phyloP scores from a whole-genome alignment of 192 early-diverging fungal genomes.

The Coemansia sp. region DNA sequence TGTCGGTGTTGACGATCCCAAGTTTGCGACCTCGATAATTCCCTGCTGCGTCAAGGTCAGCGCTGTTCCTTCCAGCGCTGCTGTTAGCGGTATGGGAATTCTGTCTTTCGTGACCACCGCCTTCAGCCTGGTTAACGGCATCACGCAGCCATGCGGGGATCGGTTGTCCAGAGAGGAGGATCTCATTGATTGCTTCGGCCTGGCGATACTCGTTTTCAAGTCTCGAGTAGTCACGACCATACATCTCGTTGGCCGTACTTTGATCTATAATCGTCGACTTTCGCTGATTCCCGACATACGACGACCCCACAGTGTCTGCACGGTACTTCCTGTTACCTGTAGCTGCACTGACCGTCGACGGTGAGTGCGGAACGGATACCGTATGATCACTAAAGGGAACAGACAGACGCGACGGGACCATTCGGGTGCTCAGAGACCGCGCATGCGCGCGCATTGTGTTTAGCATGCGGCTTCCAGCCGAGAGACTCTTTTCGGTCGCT shows the following conservation, averaged over 20 bases:
- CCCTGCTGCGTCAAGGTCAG: too few relatives aligned
- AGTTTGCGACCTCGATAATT: constrained; percentile 1
- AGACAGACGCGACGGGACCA: constrained; percentile 26
- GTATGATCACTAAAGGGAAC: constrained; percentile 29
- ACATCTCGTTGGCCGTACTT: constrained; percentile 19
- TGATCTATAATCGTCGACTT: constrained; percentile 8
- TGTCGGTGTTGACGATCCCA: constrained; percentile 14
- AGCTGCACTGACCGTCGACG: constrained; percentile 1
- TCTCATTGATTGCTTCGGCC: constrained; percentile 51
- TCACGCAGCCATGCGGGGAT: constrained; percentile 50
- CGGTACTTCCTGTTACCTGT: constrained; percentile 11
- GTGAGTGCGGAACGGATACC: background rate
- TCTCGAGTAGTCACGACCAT: constrained; percentile 32
- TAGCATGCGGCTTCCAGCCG: constrained; percentile 13
- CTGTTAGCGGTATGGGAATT: background rate
- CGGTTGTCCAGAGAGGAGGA: constrained; percentile 46
- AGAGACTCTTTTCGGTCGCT: background rate
- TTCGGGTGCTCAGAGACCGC: constrained; percentile 35
- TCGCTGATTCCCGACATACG: background rate
- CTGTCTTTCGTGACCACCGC: background rate
- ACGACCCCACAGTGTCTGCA: constrained; percentile 8
- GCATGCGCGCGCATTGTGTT: constrained; percentile 35
- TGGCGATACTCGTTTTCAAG: constrained; percentile 49
- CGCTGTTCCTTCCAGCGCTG: background rate
- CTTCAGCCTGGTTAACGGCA: constrained; percentile 38